Conservation (phyloP, 805 yeast genomes). For the Lipomyces kockii region DNA sequence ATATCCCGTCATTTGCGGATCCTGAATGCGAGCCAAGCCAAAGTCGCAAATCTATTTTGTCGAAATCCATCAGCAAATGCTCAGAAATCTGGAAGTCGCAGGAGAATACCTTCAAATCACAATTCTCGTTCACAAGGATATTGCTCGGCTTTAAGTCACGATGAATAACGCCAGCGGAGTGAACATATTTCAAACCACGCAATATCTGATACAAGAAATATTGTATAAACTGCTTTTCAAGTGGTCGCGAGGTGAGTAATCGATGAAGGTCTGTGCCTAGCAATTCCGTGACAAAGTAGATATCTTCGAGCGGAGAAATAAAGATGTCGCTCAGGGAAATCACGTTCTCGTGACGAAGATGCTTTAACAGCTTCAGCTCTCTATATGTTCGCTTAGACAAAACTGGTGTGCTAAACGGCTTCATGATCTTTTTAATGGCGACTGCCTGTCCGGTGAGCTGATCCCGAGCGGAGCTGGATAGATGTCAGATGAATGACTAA, state of each 20-base stretch:
- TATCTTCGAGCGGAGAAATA: slow-evolving; percentile 92
- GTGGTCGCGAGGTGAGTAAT: slow-evolving; percentile 85
- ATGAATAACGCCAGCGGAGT: slow-evolving; percentile 90
- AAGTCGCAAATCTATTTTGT: slow-evolving; percentile 70
- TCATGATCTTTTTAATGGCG: slow-evolving; percentile 97
- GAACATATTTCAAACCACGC: slow-evolving; percentile 87
- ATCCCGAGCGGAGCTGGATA: slow-evolving; percentile 75
- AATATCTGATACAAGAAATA: slow-evolving; percentile 92
- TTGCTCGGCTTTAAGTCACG: slow-evolving; percentile 83
- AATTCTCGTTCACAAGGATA: slow-evolving; percentile 83
- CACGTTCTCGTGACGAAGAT: slow-evolving; percentile 90
- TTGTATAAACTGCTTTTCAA: slow-evolving; percentile 95
- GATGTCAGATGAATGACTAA: slow-evolving; percentile 7
- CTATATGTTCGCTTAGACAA: slow-evolving; percentile 96
- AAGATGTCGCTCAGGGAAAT: slow-evolving; percentile 93
- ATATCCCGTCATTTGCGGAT: slow-evolving; percentile 98
- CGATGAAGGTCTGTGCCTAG: slow-evolving; percentile 97
- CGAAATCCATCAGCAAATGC: not conserved
- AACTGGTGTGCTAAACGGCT: slow-evolving; percentile 93
- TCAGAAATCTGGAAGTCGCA: not conserved
- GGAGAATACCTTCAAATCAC: slow-evolving; percentile 65
- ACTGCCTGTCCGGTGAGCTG: slow-evolving; percentile 88
- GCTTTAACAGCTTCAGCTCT: slow-evolving; percentile 90
- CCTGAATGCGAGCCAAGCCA: slow-evolving; percentile 95
- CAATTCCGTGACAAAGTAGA: slow-evolving; percentile 91